Conservation (phyloP, 2,329 filamentous ascomycete genomes). For the Teratosphaeriaceae sp. region DNA sequence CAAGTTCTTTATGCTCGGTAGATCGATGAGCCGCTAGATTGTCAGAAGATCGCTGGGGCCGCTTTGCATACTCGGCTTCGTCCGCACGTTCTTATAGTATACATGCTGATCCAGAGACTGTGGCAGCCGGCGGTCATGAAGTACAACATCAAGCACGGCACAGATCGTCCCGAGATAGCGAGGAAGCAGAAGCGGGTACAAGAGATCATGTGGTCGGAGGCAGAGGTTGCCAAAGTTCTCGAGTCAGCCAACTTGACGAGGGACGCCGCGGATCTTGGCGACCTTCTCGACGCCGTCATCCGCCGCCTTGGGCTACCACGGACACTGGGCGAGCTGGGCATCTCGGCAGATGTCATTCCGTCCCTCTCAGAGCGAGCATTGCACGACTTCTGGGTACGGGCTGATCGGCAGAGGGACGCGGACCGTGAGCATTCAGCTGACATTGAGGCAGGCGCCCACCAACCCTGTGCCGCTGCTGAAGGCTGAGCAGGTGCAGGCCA, state of each 20-base stretch:
- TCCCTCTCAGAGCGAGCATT: slow-evolving; percentile 43
- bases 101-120: too few species aligned
- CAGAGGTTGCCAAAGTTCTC: slow-evolving; percentile 34
- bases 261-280: slow-evolving; percentile 40
- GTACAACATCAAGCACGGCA: slow-evolving; percentile 39
- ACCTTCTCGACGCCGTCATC: slow-evolving; percentile 47
- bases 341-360: slow-evolving; percentile 44
- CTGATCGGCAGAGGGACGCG: too few species aligned
- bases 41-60: too few species aligned
- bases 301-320: slow-evolving; percentile 48
- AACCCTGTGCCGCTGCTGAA: slow-evolving; percentile 46
- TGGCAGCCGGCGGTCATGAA: slow-evolving; percentile 51
- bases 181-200: slow-evolving; percentile 37
- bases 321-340: slow-evolving; percentile 45
- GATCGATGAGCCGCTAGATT: too few species aligned
- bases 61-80: too few species aligned
- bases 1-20: too few species aligned
- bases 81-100: too few species aligned
- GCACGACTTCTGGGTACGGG: slow-evolving; percentile 45
- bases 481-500: slow-evolving; percentile 46
- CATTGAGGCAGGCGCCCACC: too few species aligned
- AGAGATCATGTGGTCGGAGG: slow-evolving; percentile 35
- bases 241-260: slow-evolving; percentile 11
- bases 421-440: too few species aligned
- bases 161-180: slow-evolving; percentile 34